Evolutionary conservation across 345 rosid species (phyloP), one percentile per base, ranked within the genome.

Genomic region (Eucalyptus dawsonii): DNA sequence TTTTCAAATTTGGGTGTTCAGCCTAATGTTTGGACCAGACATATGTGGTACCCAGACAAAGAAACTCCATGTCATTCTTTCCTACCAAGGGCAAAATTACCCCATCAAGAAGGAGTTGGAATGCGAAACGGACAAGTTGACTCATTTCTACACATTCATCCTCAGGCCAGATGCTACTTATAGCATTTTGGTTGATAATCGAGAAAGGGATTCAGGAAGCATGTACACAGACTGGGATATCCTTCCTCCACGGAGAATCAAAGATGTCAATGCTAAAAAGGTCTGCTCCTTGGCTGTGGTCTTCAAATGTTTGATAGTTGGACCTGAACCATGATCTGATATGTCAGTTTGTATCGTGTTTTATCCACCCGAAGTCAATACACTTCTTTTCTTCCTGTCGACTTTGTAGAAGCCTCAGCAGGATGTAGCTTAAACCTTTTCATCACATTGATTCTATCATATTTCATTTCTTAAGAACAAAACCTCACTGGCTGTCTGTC

Each of bases 1-100:
- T 37, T 76, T 76, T 22, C 47, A 40, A 40, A 40, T 76, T 76
- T 76, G 85, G 85, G 85, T 76, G 47, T 87, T 93, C 96, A 97
- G 99, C 91, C 87, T 97, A 81, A 97, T 97, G 99, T 97, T 97
- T 92, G 99, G 99, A 91, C 99, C 99, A 86, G 99, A 97, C 92
- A 90, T 97, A 87, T 97, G 99, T 34, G 99, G 99, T 80, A 90
- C 97, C 6, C 99, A 97, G 93, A 97, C 95, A 45, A 97, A 97
- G 94, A 95, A 97, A 94, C 96, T 97, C 89, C 99, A 97, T 91
- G 91, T 95, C 58, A 97, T 97, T 88, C 88, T 97, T 72, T 96
- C 99, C 47, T 97, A 97, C 89, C 99, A 97, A 87, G 99, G 99
- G 54, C 99, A 97, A 91, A 97, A 97, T 88, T 97, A 97, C 92